Evolutionary conservation across 140 eudicot species (phyloP).

Genomic region (Anethum foeniculum): DNA sequence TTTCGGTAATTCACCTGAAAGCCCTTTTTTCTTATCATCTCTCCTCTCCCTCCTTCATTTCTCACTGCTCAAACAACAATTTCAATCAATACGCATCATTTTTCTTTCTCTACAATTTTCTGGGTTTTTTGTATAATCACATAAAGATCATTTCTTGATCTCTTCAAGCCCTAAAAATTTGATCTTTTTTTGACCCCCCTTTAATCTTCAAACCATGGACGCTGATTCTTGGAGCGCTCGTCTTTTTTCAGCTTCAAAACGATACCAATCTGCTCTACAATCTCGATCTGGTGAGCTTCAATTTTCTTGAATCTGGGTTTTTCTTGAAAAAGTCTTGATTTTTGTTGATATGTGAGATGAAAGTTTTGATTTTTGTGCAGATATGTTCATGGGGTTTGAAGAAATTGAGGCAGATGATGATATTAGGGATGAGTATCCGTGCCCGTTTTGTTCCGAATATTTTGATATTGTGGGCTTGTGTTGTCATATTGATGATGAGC

Average conservation of each 20-base stretch:
- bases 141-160: neutral
- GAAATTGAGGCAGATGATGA: conserved; percentile 80
- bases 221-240: conserved; percentile 92
- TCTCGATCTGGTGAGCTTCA: conserved; percentile 54
- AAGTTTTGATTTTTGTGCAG: conserved; percentile 30
- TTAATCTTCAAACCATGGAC: conserved; percentile 42
- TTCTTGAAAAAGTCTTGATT: neutral
- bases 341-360: neutral
- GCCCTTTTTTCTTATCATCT: neutral
- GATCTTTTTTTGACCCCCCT: neutral
- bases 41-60: neutral
- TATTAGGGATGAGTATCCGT: conserved; percentile 74
- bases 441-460: conserved; percentile 85
- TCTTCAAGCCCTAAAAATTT: conserved; percentile 3
- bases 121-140: neutral
- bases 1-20: conserved; percentile 9
- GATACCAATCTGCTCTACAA: conserved; percentile 63
- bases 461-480: conserved; percentile 88
- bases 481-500: conserved; percentile 94
- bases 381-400: conserved; percentile 74
- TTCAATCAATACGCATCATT: neutral
- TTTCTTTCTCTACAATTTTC: neutral
- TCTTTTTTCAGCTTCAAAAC: conserved; percentile 67
- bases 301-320: conserved; percentile 8
- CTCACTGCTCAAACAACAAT: conserved; percentile 8